These are phyloP conservation scores for Erythrobasidium yunnanense DNA, from an alignment of 768 basidiomycete species.

Conservation along the genomic window DNA sequence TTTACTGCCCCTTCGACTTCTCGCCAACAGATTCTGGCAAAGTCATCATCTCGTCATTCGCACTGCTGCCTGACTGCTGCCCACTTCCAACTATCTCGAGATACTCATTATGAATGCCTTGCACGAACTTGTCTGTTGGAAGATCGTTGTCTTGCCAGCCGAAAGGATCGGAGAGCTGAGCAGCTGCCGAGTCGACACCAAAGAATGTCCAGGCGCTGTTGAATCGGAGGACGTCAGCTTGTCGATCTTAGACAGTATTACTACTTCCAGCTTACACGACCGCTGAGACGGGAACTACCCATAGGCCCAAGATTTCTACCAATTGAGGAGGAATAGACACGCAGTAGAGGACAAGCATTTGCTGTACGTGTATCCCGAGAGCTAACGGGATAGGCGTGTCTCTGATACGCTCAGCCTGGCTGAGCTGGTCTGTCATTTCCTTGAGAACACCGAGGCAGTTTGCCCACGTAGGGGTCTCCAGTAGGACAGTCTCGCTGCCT, in stretches of 20 bases:
- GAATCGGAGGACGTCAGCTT: background rate
- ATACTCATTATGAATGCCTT: constrained; percentile 12
- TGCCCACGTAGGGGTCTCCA: constrained; percentile 16
- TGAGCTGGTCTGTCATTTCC: constrained; percentile 25
- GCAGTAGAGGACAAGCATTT: constrained; percentile 29
- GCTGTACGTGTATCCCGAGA: constrained; percentile 19
- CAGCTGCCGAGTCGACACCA: constrained; percentile 27
- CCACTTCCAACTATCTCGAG: constrained; percentile 17
- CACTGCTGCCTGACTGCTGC: background rate
- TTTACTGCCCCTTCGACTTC: constrained; percentile 4
- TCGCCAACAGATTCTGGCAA: constrained; percentile 1
- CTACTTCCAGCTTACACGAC: constrained; percentile 6
- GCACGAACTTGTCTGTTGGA: constrained; percentile 11
- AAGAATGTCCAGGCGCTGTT: constrained; percentile 21
- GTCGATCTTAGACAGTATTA: background rate
- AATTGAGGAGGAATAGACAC: constrained; percentile 24
- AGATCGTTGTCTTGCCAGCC: background rate
- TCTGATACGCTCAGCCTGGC: constrained; percentile 21
- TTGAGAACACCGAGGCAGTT: constrained; percentile 20
- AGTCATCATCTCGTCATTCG: constrained; percentile 11
- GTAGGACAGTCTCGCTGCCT: constrained; percentile 1
- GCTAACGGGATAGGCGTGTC: constrained; percentile 28
- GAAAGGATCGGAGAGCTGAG: constrained; percentile 27
- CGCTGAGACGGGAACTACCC: constrained; percentile 10
- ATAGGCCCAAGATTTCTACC: constrained; percentile 23